Conservation (phyloP, 345 rosid species). For the Aquilaria sinensis region DNA sequence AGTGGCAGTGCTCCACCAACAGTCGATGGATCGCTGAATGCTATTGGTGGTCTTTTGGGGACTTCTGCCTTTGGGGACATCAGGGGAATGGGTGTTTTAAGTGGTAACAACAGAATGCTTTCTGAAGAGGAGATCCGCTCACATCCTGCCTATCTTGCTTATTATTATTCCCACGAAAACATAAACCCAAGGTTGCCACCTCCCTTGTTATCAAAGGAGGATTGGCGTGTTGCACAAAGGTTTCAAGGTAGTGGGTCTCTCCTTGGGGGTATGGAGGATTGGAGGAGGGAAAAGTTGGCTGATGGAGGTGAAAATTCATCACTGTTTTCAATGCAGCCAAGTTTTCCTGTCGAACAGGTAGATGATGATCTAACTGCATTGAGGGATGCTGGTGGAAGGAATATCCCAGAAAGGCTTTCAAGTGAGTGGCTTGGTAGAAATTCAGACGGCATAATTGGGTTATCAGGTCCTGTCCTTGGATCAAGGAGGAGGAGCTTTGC, state of each 20-base stretch:
- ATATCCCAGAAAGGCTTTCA: slow-evolving; percentile 31
- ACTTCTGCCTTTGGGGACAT: slow-evolving; percentile 34
- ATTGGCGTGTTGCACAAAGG: slow-evolving; percentile 85
- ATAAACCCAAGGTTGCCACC: slow-evolving; percentile 86
- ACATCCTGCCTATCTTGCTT: slow-evolving; percentile 72
- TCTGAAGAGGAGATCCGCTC: slow-evolving; percentile 78
- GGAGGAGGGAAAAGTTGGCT: slow-evolving; percentile 37
- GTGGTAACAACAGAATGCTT: slow-evolving; percentile 29
- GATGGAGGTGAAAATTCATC: slow-evolving; percentile 39
- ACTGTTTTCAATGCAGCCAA: slow-evolving; percentile 72
- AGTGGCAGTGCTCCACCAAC: slow-evolving; percentile 98
- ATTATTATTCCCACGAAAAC: slow-evolving; percentile 73
- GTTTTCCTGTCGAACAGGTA: slow-evolving; percentile 46
- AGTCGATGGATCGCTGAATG: slow-evolving; percentile 77
- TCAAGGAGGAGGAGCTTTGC: slow-evolving; percentile 91
- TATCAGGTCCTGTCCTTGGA: slow-evolving; percentile 48
- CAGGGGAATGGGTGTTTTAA: slow-evolving; percentile 10
- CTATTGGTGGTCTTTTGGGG: slow-evolving; percentile 59
- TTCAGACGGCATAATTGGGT: slow-evolving; percentile 30
- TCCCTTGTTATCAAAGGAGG: slow-evolving; percentile 79
- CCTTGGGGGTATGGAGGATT: slow-evolving; percentile 44
- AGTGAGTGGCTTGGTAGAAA: slow-evolving; percentile 45
- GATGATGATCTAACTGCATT: slow-evolving; percentile 61
- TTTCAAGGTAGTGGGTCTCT: slow-evolving; percentile 58
- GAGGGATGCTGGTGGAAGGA: slow-evolving; percentile 47